Evolutionary conservation across 768 basidiomycete genomes (phyloP).

Genomic region (Trametes gibbosa): DNA sequence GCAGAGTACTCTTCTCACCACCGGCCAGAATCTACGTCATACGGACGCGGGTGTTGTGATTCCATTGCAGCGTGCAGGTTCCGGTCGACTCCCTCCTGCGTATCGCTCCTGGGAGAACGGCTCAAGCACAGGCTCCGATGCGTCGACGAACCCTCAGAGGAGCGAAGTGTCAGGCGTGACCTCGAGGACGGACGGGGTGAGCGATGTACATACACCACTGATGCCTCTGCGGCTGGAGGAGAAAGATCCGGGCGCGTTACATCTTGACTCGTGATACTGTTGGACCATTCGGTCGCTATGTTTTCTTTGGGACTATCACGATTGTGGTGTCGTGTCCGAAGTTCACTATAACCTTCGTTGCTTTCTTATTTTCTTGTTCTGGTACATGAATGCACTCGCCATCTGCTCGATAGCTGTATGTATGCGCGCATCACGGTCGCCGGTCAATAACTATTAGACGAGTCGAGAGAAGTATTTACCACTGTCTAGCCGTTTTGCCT

Average conservation of each 20-base stretch:
- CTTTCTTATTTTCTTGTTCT: no score
- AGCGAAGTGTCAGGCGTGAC: neutral
- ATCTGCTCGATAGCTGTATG: no score
- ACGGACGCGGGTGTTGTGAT: neutral
- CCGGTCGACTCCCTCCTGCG: constrained; percentile 7
- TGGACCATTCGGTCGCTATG: no score
- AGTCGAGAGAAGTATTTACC: no score
- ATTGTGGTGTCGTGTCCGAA: no score
- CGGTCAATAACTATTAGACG: no score
- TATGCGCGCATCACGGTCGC: no score
- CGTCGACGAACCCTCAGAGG: neutral
- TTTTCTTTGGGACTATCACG: no score
- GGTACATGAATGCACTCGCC: no score
- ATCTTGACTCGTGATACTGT: no score
- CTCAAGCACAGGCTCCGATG: neutral
- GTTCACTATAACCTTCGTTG: no score
- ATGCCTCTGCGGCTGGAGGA: neutral
- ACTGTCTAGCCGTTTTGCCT: no score
- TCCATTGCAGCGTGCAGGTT: neutral
- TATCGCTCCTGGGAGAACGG: constrained; percentile 9
- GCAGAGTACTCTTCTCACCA: neutral
- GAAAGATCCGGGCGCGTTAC: neutral
- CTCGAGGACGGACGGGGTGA: neutral
- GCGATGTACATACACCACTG: neutral
- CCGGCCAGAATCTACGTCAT: constrained; percentile 1